Base-by-base conservation (phyloP, 202 grass and related monocot genomes). In the Eragrostis tef region DNA sequence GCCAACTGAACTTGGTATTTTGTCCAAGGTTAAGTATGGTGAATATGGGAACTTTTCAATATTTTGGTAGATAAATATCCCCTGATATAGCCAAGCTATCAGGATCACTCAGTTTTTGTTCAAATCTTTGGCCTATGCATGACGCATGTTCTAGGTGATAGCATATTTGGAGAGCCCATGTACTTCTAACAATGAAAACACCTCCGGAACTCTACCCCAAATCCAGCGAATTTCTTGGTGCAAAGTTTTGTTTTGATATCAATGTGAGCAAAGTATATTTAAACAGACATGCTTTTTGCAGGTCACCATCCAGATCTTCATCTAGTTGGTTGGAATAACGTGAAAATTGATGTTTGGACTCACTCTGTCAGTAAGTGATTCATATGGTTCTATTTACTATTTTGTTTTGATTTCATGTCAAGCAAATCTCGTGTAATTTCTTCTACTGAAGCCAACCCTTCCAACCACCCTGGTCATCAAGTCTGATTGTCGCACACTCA, bases 261-360 rank as follows among this genome's bases (percentile, higher is more conserved):
- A 65, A 39, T 72, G 39, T 13, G 21, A 72, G 19, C n/a, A 69
- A 46, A 74, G 2, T 69, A 61, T 81, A 34, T 75, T 83, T 57
- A 81, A 78, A 77, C 9, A 45, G 20, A 34, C 83, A 46, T 87
- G 41, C 8, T 85, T 85, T 79, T 81, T 20, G 27, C 90, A 94
- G 94, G 91, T 82, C 94, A 97, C 87, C 91, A 97, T 86, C 94
- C 91, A 75, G 91, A 97, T 86, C 86, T 97, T 83, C 94, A 97
- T 86, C 88, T 97, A 74, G 88, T 97, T 27, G 84, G 89, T 75
- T 97, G 90, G 94, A 97, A 97, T 67, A 94, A 94, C 51, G 88
- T 87, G 60, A 94, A 92, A 89, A 87, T 97, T 82, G 94, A 97
- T 61, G 71, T 92, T 68, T 97, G 91, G 94, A 97, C 91, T 68